Base-by-base conservation (phyloP, 2,329 filamentous ascomycete species). In the Xylaria multiplex region DNA sequence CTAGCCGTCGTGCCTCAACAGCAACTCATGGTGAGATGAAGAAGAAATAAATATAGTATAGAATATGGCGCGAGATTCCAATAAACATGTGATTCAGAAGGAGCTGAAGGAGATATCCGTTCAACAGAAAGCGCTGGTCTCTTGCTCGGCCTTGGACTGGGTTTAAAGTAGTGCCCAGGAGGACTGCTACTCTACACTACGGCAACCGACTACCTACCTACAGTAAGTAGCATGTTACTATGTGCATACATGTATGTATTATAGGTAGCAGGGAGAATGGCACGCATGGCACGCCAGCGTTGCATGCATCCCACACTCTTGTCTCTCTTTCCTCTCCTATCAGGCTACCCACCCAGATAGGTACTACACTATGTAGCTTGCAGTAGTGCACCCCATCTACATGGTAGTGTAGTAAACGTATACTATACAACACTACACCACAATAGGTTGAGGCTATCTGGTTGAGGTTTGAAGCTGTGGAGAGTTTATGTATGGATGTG, bases 331-430 rank as follows among this genome's bases (percentile, higher is more conserved):
- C 27, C 27, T 27, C 27, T 27, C 27, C 5, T 27, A 43, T 55
- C n/a, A 14, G 22, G 42, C 4, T 22, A 32, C 50, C 30, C 50
- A 22, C 46, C 60, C 45, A 53, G 52, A n/a, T 62, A 35, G 53
- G 59, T 14, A 19, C 19, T 19, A 19, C 19, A 19, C 19, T 19
- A 19, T 19, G 19, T 19, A 55, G 45, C 46, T 11, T 14, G 19
- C 37, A 14, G 37, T 40, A 5, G 37, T 40, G 37, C 27, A 27
- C 27, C 27, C 27, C 27, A 27, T 27, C 27, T 5, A 27, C 27
- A 27, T 19, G 19, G 19, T 19, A 19, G 27, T 27, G 27, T 27
- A 27, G 27, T 27, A 27, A 3, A 27, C 27, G 27, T 27, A 27
- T 27, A 27, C 27, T 27, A 27, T 27, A 27, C 27, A 3, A 27